Percentiles rank a stretch among this genome's conserved stretches.
Evolutionary conservation across 1,284 basidiomycete species (phyloP).

Genomic region (Cutaneotrichosporon spelunceum): DNA sequence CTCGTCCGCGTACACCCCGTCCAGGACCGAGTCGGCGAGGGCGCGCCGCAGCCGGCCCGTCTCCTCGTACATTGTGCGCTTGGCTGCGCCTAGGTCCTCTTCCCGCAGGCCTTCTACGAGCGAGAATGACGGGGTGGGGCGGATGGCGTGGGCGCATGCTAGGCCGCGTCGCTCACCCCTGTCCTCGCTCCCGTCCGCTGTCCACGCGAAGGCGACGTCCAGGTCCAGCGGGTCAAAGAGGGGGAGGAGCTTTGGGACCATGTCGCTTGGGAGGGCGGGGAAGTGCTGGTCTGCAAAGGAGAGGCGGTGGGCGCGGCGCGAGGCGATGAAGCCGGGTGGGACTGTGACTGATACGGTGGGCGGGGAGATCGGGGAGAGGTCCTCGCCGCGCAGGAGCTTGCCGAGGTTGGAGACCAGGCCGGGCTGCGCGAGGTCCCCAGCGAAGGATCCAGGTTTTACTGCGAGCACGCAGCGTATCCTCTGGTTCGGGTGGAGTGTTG

Average conservation of each 20-base stretch:
- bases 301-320: conserved; percentile 37
- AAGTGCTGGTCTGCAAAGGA: conserved; percentile 53
- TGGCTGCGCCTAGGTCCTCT: conserved; percentile 60
- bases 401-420: conserved; percentile 30
- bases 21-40: conserved; percentile 63
- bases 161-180: conserved; percentile 60
- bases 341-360: not conserved
- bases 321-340: conserved; percentile 24
- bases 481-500: conserved; percentile 35
- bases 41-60: conserved; percentile 68
- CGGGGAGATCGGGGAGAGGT: conserved; percentile 12
- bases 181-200: too few species aligned
- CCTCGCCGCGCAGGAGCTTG: conserved; percentile 29
- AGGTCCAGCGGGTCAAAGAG: conserved; percentile 69
- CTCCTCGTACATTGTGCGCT: conserved; percentile 84
- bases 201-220: conserved; percentile 74
- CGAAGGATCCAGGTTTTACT: not conserved
- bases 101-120: conserved; percentile 59
- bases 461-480: conserved; percentile 24
- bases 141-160: conserved; percentile 59
- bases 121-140: conserved; percentile 64
- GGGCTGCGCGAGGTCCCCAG: conserved; percentile 27
- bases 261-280: conserved; percentile 61
- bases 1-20: conserved; percentile 72
- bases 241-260: conserved; percentile 66